Conservation (phyloP, 2,329 filamentous ascomycete genomes). For the Fusarium nurragi region DNA sequence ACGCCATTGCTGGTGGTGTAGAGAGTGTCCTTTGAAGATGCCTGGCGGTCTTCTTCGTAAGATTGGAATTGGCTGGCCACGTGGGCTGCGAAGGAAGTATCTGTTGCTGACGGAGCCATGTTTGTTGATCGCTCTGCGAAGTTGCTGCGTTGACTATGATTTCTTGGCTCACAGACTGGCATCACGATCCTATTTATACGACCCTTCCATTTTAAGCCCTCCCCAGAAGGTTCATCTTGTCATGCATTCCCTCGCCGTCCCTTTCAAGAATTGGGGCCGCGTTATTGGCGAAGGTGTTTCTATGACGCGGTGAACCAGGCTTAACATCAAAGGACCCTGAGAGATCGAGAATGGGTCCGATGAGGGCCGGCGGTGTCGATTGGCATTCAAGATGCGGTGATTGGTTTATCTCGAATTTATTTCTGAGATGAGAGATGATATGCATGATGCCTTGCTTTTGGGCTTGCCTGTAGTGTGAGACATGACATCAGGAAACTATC, state of each 20-base stretch:
- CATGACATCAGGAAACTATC: slow-evolving; percentile 1
- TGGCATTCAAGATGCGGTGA: slow-evolving; percentile 16
- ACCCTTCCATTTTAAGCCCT: not conserved
- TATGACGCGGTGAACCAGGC: slow-evolving; percentile 30
- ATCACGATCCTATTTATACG: not conserved
- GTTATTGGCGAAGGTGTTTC: slow-evolving; percentile 2
- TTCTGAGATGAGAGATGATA: not conserved
- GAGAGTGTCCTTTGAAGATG: slow-evolving; percentile 52
- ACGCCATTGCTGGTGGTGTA: slow-evolving; percentile 67
- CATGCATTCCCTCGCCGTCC: not conserved
- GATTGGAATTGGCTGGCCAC: slow-evolving; percentile 50
- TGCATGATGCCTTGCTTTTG: slow-evolving; percentile 24
- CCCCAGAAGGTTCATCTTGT: slow-evolving; percentile 6
- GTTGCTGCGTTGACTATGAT: not conserved
- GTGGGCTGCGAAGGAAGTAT: slow-evolving; percentile 51
- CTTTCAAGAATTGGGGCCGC: not conserved
- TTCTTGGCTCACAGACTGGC: not conserved
- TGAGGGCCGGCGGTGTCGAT: not conserved
- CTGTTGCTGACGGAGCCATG: slow-evolving; percentile 43
- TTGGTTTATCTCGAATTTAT: slow-evolving; percentile 11
- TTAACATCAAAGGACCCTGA: not conserved
- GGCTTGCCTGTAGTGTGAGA: not conserved
- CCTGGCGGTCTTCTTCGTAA: slow-evolving; percentile 54
- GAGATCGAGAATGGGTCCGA: not conserved
- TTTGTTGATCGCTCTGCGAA: not conserved